These are phyloP conservation scores for Lachnellula suecica DNA, from an alignment of 2,329 filamentous ascomycete species.

Conservation along the genomic window DNA sequence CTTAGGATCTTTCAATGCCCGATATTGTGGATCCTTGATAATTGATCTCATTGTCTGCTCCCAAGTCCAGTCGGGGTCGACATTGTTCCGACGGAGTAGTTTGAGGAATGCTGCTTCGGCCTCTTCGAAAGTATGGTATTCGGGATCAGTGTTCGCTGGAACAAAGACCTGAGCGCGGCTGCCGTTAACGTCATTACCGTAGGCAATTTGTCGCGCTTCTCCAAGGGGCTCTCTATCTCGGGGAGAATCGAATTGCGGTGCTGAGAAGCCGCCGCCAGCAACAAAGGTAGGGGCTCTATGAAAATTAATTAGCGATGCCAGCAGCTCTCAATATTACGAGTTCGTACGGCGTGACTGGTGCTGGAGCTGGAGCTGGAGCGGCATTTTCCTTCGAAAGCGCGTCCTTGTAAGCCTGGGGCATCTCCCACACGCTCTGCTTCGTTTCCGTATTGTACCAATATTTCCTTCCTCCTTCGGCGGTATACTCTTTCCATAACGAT, in stretches of 20 bases:
- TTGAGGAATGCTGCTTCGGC: constrained; percentile 93
- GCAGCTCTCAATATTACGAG: neutral
- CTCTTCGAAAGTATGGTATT: constrained; percentile 79
- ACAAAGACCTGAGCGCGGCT: constrained; percentile 57
- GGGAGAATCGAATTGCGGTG: constrained; percentile 31
- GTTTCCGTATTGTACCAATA: constrained; percentile 96
- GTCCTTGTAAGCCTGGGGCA: constrained; percentile 79
- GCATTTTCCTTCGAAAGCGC: constrained; percentile 62
- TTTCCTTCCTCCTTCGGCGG: constrained; percentile 78
- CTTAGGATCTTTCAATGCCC: constrained; percentile 87
- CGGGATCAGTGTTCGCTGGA: constrained; percentile 68
- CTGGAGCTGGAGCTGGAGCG: constrained; percentile 34
- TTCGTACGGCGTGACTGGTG: constrained; percentile 46
- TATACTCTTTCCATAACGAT: constrained; percentile 90
- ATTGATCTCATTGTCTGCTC: constrained; percentile 82
- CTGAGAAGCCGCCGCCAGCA: constrained; percentile 39
- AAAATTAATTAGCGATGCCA: constrained; percentile 9
- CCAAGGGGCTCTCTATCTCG: constrained; percentile 41
- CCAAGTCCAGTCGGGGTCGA: constrained; percentile 92
- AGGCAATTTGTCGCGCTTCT: constrained; percentile 59
- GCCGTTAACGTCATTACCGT: constrained; percentile 50
- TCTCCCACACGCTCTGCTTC: constrained; percentile 91
- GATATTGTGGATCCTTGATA: constrained; percentile 89
- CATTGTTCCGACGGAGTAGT: constrained; percentile 78
- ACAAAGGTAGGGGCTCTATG: constrained; percentile 39